Evolutionary conservation across 352 stramenopile genomes (phyloP).

Genomic region (Pythium sukuiense): DNA sequence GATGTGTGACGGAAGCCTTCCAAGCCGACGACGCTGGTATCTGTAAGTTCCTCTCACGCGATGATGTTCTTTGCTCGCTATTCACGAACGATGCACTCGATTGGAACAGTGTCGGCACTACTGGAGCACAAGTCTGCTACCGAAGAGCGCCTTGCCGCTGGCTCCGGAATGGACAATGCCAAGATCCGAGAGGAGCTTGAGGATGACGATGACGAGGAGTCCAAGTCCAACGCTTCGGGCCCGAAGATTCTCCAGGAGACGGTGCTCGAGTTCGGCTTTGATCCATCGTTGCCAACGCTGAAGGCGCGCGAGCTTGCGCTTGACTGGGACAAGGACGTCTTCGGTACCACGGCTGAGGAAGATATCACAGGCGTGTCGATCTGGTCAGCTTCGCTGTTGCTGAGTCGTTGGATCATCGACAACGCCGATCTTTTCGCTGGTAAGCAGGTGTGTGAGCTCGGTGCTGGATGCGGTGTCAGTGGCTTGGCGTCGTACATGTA

Average conservation of each 20-base stretch:
- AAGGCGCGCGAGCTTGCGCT: constrained; percentile 78
- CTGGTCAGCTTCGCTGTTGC: constrained; percentile 85
- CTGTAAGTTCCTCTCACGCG: constrained; percentile 34
- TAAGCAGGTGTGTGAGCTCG: constrained; percentile 82
- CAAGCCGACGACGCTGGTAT: constrained; percentile 85
- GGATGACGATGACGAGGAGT: constrained; percentile 41
- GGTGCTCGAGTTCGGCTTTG: constrained; percentile 79
- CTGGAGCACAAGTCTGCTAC: constrained; percentile 79
- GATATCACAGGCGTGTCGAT: constrained; percentile 88
- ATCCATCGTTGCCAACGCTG: constrained; percentile 48
- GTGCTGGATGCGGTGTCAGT: constrained; percentile 82
- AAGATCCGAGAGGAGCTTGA: constrained; percentile 62
- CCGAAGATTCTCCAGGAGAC: constrained; percentile 84
- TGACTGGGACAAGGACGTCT: constrained; percentile 83
- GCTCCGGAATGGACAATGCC: constrained; percentile 70
- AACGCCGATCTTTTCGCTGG: constrained; percentile 55
- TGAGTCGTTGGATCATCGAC: constrained; percentile 84
- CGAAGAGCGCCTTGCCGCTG: constrained; percentile 72
- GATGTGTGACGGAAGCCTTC: constrained; percentile 83
- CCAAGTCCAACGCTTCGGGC: constrained; percentile 10
- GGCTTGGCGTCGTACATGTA: constrained; percentile 78
- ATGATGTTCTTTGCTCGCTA: not conserved
- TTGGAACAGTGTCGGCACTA: constrained; percentile 55
- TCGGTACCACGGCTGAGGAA: constrained; percentile 75
- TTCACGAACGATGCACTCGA: not conserved